Base-by-base conservation (phyloP, 345 rosid species). In the Dipteronia sinensis region DNA sequence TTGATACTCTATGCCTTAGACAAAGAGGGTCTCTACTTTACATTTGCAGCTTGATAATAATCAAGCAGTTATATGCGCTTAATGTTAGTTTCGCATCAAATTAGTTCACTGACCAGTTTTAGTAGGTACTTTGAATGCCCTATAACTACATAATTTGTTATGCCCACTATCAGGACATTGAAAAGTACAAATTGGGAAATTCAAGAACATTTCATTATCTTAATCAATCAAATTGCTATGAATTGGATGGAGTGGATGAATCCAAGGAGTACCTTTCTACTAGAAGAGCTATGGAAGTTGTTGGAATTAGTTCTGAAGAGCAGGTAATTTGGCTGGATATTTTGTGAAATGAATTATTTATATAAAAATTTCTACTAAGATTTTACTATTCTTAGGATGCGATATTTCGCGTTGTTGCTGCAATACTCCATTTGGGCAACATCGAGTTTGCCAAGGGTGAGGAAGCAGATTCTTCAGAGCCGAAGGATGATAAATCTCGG, bases 401-500 rank as follows among this genome's bases (percentile, higher is more conserved):
- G 34, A 89, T 96, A 81, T 96, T 96, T 80, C 90, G 87, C 38
- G 92, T 94, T 81, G 97, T 96, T 73, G 99, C 99, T 78, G 98
- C 97, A 76, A 90, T 96, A 77, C 98, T 96, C 76, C 99, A 96
- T 86, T 92, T 96, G 81, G 99, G 99, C 64, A 96, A 96, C 81
- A 78, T 92, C 67, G 94, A 94, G 82, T 94, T 96, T 80, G 84
- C 85, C 53, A 96, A 91, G 88, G 95, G 94, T 65, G 90, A 88
- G 82, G 97, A 94, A 81, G 72, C 86, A 56, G 99, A 96, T 84
- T 88, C 92, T 71, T 86, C 99, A 23, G 80, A 85, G 83, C 97
- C 98, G 6, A 94, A 90, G 86, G 98, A 96, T 82, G 98, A 94
- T 31, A 86, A 87, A 77, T 92, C 99, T 73, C 76, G 80, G 75